phyloP scores from a whole-genome alignment of 176 grass and related monocot species.

The Olyra latifolia region DNA sequence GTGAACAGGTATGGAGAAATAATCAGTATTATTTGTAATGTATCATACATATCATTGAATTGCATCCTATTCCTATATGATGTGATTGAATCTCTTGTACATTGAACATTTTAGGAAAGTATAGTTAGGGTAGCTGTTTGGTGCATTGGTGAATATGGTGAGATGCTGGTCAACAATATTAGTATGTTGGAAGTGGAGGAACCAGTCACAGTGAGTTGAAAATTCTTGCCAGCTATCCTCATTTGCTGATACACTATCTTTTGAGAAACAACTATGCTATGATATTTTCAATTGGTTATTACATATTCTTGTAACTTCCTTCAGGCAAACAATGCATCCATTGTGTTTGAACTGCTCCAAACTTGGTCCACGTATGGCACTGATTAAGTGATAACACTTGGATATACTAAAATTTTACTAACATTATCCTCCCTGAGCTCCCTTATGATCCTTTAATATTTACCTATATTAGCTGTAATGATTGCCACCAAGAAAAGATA shows the following conservation, averaged over 20 bases:
- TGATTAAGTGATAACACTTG: not conserved
- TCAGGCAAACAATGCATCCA: not conserved
- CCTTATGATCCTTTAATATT: not conserved
- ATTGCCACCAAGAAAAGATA: not conserved
- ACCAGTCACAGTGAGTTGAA: slow-evolving; percentile 74
- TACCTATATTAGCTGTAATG: slow-evolving; percentile 18
- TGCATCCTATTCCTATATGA: slow-evolving; percentile 33
- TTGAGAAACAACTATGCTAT: not conserved
- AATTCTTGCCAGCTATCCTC: not conserved
- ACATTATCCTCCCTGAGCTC: not conserved
- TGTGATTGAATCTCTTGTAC: slow-evolving; percentile 6
- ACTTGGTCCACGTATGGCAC: slow-evolving; percentile 18
- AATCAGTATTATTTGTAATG: slow-evolving; percentile 31
- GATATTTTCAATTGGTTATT: not conserved
- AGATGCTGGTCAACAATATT: slow-evolving; percentile 97
- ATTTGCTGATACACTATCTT: slow-evolving; percentile 2
- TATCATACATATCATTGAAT: not conserved
- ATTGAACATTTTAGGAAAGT: slow-evolving; percentile 74
- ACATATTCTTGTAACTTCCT: slow-evolving; percentile 14
- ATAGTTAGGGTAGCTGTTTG: slow-evolving; percentile 94
- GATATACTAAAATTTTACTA: not conserved
- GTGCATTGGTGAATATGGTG: slow-evolving; percentile 98
- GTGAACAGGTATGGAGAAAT: slow-evolving; percentile 65
- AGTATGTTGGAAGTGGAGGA: slow-evolving; percentile 75
- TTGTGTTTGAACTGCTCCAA: slow-evolving; percentile 12